phyloP scores from a whole-genome alignment of 768 basidiomycete species.

The Kwoniella bestiolae region DNA sequence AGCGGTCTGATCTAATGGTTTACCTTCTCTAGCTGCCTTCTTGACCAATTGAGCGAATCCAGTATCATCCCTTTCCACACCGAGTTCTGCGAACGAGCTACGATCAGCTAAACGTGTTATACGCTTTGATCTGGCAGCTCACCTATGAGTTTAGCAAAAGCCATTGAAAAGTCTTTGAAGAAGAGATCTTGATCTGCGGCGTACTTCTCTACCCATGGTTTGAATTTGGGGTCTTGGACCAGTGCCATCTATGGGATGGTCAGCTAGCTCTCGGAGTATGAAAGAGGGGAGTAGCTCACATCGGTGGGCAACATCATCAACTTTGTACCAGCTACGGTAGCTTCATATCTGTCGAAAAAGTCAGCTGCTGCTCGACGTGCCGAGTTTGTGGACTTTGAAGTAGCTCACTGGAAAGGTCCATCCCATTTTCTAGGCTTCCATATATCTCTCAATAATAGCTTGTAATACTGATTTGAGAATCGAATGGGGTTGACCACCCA shows the following conservation, averaged over 20 bases:
- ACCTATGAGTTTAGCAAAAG: constrained; percentile 57
- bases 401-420: constrained; percentile 55
- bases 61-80: constrained; percentile 55
- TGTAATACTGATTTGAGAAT: constrained; percentile 58
- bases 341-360: constrained; percentile 42
- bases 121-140: not conserved
- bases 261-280: constrained; percentile 7
- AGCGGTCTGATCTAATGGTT: constrained; percentile 46
- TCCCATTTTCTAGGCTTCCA: constrained; percentile 57
- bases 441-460: constrained; percentile 51
- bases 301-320: constrained; percentile 59
- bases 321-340: constrained; percentile 53
- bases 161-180: constrained; percentile 56
- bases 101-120: not conserved
- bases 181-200: constrained; percentile 55
- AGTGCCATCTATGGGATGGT: constrained; percentile 51
- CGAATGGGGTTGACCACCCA: constrained; percentile 59
- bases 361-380: constrained; percentile 6
- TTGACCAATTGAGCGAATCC: constrained; percentile 56
- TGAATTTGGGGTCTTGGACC: constrained; percentile 53
- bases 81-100: constrained; percentile 42
- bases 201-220: constrained; percentile 56
- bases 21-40: constrained; percentile 54
- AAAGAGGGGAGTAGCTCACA: constrained; percentile 30
- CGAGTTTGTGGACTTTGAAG: not conserved